Evolutionary conservation across 1,284 basidiomycete species (phyloP).

Genomic region (Rhodotorula sp.): DNA sequence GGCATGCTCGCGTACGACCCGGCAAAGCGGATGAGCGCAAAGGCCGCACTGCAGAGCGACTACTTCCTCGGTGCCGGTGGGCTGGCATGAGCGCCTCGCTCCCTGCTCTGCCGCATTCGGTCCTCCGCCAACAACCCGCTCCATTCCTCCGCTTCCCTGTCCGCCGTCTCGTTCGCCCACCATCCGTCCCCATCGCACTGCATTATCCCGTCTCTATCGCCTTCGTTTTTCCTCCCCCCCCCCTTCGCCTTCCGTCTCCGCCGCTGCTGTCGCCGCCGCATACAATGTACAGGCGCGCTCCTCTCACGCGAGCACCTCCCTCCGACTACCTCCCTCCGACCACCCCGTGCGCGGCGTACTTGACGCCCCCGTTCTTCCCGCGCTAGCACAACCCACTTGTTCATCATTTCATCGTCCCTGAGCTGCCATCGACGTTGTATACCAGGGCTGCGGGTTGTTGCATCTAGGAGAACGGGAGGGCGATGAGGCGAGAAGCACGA

Average conservation of each 20-base stretch:
- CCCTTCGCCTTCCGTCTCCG: neutral
- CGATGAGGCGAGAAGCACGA: neutral
- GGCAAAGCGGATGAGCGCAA: conserved; percentile 89
- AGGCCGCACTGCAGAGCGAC: conserved; percentile 77
- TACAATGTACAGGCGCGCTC: no score
- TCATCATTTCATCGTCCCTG: no score
- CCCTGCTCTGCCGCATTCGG: neutral
- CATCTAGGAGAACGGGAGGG: no score
- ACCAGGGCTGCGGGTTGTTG: no score
- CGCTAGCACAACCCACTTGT: no score
- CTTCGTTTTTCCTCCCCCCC: neutral
- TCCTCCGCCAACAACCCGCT: no score
- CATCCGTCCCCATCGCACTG: neutral
- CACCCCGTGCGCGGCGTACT: no score
- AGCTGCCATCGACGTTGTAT: no score
- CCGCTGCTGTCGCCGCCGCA: neutral
- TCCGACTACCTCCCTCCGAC: neutral
- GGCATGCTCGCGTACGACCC: conserved; percentile 88
- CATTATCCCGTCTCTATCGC: neutral
- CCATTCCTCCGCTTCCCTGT: neutral
- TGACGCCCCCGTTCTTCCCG: no score
- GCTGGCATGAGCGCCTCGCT: neutral
- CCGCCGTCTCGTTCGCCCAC: no score
- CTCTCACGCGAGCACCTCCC: neutral
- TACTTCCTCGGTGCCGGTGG: conserved; percentile 61